A percentile compares a stretch with the other conserved stretches of the same genome.
Conservation (phyloP, 2,329 filamentous ascomycete species). For the Fusarium sp. region DNA sequence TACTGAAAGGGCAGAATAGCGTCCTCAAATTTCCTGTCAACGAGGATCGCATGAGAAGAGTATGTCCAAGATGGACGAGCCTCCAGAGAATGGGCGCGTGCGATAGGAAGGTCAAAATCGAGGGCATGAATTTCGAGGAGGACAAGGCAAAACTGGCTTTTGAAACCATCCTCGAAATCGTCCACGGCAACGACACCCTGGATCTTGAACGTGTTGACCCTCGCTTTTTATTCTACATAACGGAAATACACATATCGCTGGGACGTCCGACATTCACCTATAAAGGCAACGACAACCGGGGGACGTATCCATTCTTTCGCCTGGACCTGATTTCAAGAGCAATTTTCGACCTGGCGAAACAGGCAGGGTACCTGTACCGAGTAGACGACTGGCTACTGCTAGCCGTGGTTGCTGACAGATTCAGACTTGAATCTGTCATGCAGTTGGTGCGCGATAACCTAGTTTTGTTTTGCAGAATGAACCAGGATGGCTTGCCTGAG, state of each 20-base stretch:
- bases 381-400: conserved; percentile 37
- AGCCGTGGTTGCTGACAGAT: conserved; percentile 25
- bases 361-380: conserved; percentile 4
- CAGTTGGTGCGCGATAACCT: background rate
- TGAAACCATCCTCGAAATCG: conserved; percentile 11
- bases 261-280: conserved; percentile 5
- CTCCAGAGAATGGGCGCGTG: background rate
- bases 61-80: conserved; percentile 10
- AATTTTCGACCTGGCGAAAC: conserved; percentile 4
- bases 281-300: background rate
- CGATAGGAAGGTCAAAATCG: background rate
- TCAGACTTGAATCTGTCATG: conserved; percentile 5
- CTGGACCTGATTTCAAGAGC: background rate
- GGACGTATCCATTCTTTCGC: conserved; percentile 12
- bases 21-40: conserved; percentile 8
- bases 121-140: conserved; percentile 1
- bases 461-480: conserved; percentile 10
- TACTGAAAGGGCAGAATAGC: background rate
- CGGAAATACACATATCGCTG: conserved; percentile 25
- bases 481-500: background rate
- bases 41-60: conserved; percentile 7
- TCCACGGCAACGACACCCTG: conserved; percentile 7
- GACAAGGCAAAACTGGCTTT: conserved; percentile 14
- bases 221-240: conserved; percentile 33
- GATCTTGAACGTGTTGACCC: conserved; percentile 5